Percentiles rank a stretch among this genome's conserved stretches.
Evolutionary conservation across 2,329 filamentous ascomycete genomes (phyloP).

Genomic region (Coniochaeta sp.): DNA sequence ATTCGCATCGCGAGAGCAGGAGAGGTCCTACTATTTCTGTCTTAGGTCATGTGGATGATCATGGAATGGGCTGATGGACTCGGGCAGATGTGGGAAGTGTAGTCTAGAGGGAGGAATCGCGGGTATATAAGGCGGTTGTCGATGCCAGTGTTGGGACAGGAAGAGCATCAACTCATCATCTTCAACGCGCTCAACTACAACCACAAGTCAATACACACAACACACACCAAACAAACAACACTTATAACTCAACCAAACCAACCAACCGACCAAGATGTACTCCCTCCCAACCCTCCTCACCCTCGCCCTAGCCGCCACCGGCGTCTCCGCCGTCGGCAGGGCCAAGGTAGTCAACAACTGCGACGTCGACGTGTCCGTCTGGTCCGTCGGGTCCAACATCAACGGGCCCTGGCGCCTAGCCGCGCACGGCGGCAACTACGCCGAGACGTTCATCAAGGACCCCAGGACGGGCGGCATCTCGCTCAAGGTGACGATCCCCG

Average conservation of each 20-base stretch:
- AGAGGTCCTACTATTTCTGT: not conserved
- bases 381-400: conserved; percentile 28
- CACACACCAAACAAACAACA: not conserved
- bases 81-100: too few relatives aligned
- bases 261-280: conserved; percentile 13
- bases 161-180: not conserved
- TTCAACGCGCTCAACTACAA: not conserved
- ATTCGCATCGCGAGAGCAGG: too few relatives aligned
- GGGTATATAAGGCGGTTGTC: too few relatives aligned
- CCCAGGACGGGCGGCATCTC: conserved; percentile 28
- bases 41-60: not conserved
- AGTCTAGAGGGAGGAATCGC: too few relatives aligned
- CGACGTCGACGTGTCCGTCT: conserved; percentile 25
- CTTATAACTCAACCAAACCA: conserved; percentile 3
- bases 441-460: conserved; percentile 26
- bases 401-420: conserved; percentile 18
- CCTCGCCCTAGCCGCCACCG: conserved; percentile 16
- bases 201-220: not conserved
- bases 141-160: too few relatives aligned
- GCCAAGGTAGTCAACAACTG: conserved; percentile 31
- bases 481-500: conserved; percentile 27
- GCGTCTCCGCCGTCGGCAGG: conserved; percentile 21
- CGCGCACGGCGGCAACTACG: conserved; percentile 19
- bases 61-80: not conserved
- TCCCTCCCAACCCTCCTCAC: conserved; percentile 12